Base-by-base conservation (phyloP, 805 yeast species). In the Starmerella vaccinii region DNA sequence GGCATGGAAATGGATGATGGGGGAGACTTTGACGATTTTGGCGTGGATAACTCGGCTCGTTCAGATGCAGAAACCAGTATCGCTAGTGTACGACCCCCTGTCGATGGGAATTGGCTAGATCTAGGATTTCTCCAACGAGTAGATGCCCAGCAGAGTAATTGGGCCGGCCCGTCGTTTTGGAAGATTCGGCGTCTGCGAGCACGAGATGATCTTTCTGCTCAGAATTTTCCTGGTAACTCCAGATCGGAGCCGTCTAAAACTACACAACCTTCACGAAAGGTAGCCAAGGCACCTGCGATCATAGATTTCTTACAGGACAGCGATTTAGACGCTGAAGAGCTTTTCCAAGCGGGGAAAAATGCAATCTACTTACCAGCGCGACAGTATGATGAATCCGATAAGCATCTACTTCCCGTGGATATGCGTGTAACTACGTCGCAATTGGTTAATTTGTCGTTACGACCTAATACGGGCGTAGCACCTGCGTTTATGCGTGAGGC, bases 91-190 rank as follows among this genome's bases (percentile, higher is more conserved):
- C 47, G 49, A 5, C 23, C 53, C 22, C 59, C 59, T n/a, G 38
- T 43, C 15, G 40, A 44, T n/a, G 59, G 59, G 5, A 48, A 52
- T 35, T 56, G 59, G 59, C 37, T 49, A 38, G 56, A 55, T 38
- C 26, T 52, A 12, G 50, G 40, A 15, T 38, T 34, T 35, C 47
- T 55, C 35, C 42, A 41, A 24, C 12, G 30, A 8, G 46, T 57
- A 63, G 80, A 78, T 48, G 74, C 78, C 19, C 71, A 86, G 66
- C 76, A 73, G 51, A 68, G 72, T 29, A 83, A 79, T 63, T 89
- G 97, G 96, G 76, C 94, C 26, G 97, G 97, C 8, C 84, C 90
- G 13, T 90, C 85, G 57, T 94, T 86, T 66, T 90, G 97, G 97
- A 84, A 83, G 65, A 82, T 90, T 10, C 70, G 75, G 38, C 75